A percentile compares a stretch with the other conserved stretches of the same genome.
These are phyloP conservation scores for Gamarada debralockiae DNA, from an alignment of 495 filamentous ascomycete genomes.

Conservation along the genomic window DNA sequence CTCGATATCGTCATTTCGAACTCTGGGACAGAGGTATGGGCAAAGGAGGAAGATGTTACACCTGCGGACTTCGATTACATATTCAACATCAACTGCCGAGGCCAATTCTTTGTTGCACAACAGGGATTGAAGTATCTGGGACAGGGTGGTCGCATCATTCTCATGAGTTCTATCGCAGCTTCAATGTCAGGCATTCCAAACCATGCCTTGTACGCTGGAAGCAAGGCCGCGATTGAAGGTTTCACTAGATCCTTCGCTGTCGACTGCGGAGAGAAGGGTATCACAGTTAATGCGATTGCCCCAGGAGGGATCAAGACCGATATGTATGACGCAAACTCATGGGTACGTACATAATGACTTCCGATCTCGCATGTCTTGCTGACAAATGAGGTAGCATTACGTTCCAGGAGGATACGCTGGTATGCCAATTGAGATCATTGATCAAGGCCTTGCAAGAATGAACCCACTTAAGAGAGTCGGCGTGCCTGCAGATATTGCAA, in stretches of 20 bases:
- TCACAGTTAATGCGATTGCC: slow-evolving; percentile 73
- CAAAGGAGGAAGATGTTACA: slow-evolving; percentile 64
- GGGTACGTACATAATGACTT: slow-evolving; percentile 63
- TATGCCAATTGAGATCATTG: slow-evolving; percentile 38
- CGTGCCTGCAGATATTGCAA: slow-evolving; percentile 52
- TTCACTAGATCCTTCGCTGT: slow-evolving; percentile 69
- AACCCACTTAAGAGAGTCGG: slow-evolving; percentile 53
- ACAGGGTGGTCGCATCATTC: slow-evolving; percentile 62
- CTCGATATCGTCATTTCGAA: slow-evolving; percentile 76
- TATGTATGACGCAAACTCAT: slow-evolving; percentile 67
- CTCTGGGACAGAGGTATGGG: slow-evolving; percentile 60
- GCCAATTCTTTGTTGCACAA: slow-evolving; percentile 82
- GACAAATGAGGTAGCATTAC: slow-evolving; percentile 52
- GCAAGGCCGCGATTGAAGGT: slow-evolving; percentile 76
- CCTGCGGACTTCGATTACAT: slow-evolving; percentile 72
- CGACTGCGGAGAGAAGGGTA: slow-evolving; percentile 66
- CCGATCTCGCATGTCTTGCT: slow-evolving; percentile 47
- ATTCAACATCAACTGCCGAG: slow-evolving; percentile 71
- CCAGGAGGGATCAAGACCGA: slow-evolving; percentile 80
- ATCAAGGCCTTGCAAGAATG: slow-evolving; percentile 34
- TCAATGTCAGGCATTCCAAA: slow-evolving; percentile 56
- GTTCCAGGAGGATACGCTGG: slow-evolving; percentile 43
- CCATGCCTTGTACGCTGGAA: slow-evolving; percentile 72
- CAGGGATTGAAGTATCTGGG: slow-evolving; percentile 67
- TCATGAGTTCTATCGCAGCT: slow-evolving; percentile 54